A percentile compares a stretch with the other conserved stretches of the same genome.
phyloP scores from a whole-genome alignment of 2,329 filamentous ascomycete genomes.

The Colletotrichum sp. region DNA sequence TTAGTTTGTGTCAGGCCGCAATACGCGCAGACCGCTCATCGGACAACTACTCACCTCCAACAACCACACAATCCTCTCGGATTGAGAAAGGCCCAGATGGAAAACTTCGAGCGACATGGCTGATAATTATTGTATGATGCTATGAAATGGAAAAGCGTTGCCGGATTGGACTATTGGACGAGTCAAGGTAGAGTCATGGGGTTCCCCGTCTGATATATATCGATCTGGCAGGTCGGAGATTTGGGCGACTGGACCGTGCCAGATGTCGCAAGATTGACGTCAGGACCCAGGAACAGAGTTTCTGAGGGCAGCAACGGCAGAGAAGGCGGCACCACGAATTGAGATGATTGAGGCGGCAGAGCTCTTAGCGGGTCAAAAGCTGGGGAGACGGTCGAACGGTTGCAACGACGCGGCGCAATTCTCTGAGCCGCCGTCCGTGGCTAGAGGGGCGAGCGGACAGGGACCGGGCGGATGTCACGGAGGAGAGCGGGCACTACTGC shows the following conservation, averaged over 20 bases:
- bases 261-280: slow-evolving; percentile 11
- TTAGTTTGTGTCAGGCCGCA: background rate
- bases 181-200: background rate
- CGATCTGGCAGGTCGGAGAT: background rate
- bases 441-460: background rate
- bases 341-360: background rate
- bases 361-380: background rate
- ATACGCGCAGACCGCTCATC: background rate
- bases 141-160: background rate
- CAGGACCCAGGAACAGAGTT: background rate
- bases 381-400: background rate
- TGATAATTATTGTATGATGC: background rate
- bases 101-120: slow-evolving; percentile 23
- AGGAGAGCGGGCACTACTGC: background rate
- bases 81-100: slow-evolving; percentile 22
- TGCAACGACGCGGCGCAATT: background rate
- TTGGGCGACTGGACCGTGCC: background rate
- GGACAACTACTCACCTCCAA: slow-evolving; percentile 3
- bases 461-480: slow-evolving; percentile 11
- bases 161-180: background rate
- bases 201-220: background rate
- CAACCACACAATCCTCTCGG: slow-evolving; percentile 23
- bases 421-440: slow-evolving; percentile 5
- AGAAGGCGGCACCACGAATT: background rate
- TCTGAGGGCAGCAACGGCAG: background rate